These are phyloP conservation scores for Phytophthora quininea DNA, from an alignment of 352 stramenopile species.

Conservation along the genomic window DNA sequence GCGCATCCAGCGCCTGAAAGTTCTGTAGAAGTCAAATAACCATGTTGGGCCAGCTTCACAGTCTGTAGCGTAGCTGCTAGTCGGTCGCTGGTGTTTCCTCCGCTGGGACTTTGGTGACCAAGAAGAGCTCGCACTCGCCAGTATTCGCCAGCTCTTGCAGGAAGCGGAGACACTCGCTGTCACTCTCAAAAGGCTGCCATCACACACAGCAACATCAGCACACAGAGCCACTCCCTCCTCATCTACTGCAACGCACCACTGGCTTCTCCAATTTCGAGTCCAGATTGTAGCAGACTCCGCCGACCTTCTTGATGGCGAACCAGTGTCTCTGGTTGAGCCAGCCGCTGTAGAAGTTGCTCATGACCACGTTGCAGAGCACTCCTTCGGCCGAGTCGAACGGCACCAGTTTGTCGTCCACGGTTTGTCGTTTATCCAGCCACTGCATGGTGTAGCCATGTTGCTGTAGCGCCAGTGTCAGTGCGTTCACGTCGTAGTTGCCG, in stretches of 20 bases:
- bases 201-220: slow-evolving; percentile 1
- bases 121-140: slow-evolving; percentile 76
- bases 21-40: no score
- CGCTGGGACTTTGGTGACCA: slow-evolving; percentile 32
- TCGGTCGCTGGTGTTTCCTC: neutral
- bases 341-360: slow-evolving; percentile 45
- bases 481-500: slow-evolving; percentile 87
- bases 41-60: neutral
- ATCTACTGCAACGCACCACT: slow-evolving; percentile 33
- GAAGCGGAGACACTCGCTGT: slow-evolving; percentile 55
- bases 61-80: neutral
- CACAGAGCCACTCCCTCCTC: neutral
- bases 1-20: slow-evolving; percentile 28
- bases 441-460: slow-evolving; percentile 64
- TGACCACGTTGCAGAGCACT: slow-evolving; percentile 75
- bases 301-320: slow-evolving; percentile 78
- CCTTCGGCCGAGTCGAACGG: slow-evolving; percentile 55
- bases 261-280: slow-evolving; percentile 72
- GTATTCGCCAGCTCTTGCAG: slow-evolving; percentile 72
- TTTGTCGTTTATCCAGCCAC: slow-evolving; percentile 74
- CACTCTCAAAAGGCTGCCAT: slow-evolving; percentile 50
- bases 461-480: slow-evolving; percentile 66
- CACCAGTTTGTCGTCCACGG: slow-evolving; percentile 44
- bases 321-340: slow-evolving; percentile 78
- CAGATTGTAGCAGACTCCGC: slow-evolving; percentile 72